Base-by-base conservation (phyloP, 441 rosid species). In the Aleurites moluccanus region DNA sequence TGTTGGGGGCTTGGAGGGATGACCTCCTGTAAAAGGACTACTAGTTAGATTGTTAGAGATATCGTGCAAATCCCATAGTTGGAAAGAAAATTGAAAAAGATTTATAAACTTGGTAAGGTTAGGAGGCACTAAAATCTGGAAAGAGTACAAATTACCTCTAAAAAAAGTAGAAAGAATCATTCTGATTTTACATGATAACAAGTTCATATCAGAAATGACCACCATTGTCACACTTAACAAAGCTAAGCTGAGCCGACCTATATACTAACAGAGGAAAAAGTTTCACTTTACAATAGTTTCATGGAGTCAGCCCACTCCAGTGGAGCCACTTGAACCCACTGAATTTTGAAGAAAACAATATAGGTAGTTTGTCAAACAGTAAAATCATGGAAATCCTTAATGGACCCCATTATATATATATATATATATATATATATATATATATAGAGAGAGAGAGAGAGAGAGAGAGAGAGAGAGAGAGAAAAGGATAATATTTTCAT, bases 1-100 rank as follows among this genome's bases (percentile, higher is more conserved):
- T 93, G 88, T n/a, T 69, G 65, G 53, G 98, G 98, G 78, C 97
- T 90, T 74, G 94, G 88, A 64, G 97, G 98, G 75, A 93, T 88
- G 71, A 93, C 97, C 84, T 91, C 97, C 90, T 91, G 78, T 4
- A 30, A 66, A 6, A 42, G 33, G 38, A 61, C 10, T 5, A 67
- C 11, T 25, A 47, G 61, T 74, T 75, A 64, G 66, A 40, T 67
- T 75, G 16, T 25, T 13, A 21, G 56, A 64, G 52, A 66, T 16
- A 47, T 67, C 47, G 53, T 10, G 13, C 9, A 57, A 35, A 59
- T 28, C 8, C 23, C 49, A n/a, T n/a, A 16, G 10, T 16, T 52
- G 69, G 61, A 73, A 38, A 53, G 64, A 25, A 11, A 67, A 47
- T 11, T 56, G 14, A 11, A 56, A 15, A 20, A 44, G 23, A 44